These are phyloP conservation scores for Metschnikowia amazonensis DNA, from an alignment of 805 yeast species.

Conservation along the genomic window DNA sequence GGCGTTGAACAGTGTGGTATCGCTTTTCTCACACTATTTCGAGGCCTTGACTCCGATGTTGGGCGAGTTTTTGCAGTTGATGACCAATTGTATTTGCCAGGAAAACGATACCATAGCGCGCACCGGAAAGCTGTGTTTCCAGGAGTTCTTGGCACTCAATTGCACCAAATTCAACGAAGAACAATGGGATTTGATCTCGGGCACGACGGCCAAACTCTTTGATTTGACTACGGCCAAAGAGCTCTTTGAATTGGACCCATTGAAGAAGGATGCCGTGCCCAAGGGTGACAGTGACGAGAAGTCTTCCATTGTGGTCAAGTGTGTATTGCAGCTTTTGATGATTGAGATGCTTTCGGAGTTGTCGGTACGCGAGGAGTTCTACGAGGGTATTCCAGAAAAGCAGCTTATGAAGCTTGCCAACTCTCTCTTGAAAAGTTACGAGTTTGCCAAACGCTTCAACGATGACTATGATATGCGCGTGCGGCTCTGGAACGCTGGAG, in stretches of 20 bases:
- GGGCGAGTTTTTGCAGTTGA: constrained; percentile 70
- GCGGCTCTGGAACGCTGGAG: constrained; percentile 87
- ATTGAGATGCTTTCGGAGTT: constrained; percentile 83
- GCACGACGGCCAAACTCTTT: constrained; percentile 66
- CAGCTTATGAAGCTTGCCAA: constrained; percentile 58
- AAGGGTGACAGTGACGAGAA: constrained; percentile 27
- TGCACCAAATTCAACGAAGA: constrained; percentile 53
- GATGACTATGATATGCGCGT: constrained; percentile 83
- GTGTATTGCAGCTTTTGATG: constrained; percentile 84
- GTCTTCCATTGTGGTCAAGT: constrained; percentile 81
- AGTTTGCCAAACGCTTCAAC: constrained; percentile 83
- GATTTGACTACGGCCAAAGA: constrained; percentile 83
- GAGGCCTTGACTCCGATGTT: constrained; percentile 69
- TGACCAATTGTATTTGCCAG: constrained; percentile 89
- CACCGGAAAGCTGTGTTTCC: constrained; percentile 87
- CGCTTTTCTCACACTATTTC: constrained; percentile 78
- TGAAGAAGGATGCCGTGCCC: constrained; percentile 17
- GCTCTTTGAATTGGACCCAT: constrained; percentile 62
- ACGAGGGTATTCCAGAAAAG: constrained; percentile 61
- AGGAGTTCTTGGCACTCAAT: constrained; percentile 75
- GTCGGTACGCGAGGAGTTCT: constrained; percentile 66
- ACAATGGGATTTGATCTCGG: constrained; percentile 75
- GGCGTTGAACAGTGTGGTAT: constrained; percentile 84
- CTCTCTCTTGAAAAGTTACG: constrained; percentile 64
- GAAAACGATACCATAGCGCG: constrained; percentile 95